A percentile compares a stretch with the other conserved stretches of the same genome.
These are phyloP conservation scores for Globisporangium cylindrosporum DNA, from an alignment of 352 stramenopile genomes.

Conservation along the genomic window DNA sequence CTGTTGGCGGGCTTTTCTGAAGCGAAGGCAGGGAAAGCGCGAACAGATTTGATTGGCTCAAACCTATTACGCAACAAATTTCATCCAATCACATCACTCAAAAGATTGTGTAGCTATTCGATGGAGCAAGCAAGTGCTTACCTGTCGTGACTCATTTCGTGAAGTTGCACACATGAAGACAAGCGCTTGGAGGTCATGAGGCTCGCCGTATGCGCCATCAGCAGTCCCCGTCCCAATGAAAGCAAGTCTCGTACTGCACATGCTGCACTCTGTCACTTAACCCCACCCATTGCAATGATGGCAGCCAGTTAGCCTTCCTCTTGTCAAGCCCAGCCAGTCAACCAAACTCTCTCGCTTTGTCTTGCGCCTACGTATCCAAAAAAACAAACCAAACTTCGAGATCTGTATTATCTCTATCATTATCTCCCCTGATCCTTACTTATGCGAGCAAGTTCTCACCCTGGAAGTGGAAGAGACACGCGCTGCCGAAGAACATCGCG, in stretches of 20 bases:
- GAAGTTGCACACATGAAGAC: background rate
- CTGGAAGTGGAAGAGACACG: conserved; percentile 77
- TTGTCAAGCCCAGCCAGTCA: background rate
- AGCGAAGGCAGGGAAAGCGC: background rate
- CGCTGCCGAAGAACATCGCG: conserved; percentile 73
- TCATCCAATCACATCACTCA: background rate
- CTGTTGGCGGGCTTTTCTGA: conserved; percentile 12
- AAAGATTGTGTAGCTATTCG: background rate
- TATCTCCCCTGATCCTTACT: background rate
- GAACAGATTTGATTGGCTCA: conserved; percentile 13
- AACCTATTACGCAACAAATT: background rate
- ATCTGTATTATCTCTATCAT: conserved; percentile 6
- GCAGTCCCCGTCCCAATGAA: background rate
- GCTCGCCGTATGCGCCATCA: background rate
- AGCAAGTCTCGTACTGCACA: background rate
- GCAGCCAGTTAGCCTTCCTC: background rate
- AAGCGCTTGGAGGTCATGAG: background rate
- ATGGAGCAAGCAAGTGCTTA: background rate
- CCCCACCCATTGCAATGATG: background rate
- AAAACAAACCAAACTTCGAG: conserved; percentile 2
- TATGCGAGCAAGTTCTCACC: conserved; percentile 80
- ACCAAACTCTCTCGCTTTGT: background rate
- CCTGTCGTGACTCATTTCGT: background rate
- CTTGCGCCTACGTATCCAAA: background rate
- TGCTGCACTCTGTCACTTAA: background rate